Evolutionary conservation across 768 basidiomycete species (phyloP).

Genomic region (Hydnum rufescens): DNA sequence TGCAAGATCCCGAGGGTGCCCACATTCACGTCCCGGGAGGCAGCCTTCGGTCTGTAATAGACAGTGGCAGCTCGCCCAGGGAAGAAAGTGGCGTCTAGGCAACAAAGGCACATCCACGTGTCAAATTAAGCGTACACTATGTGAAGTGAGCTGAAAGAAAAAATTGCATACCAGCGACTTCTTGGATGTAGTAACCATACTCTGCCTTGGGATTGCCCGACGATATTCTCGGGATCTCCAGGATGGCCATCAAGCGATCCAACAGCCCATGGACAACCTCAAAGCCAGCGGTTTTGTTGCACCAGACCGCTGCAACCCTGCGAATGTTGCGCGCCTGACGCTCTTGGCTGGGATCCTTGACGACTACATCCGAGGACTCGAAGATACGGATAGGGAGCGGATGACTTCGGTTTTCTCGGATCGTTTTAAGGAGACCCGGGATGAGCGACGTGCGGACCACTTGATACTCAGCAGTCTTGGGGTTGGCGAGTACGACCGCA

Average conservation of each 20-base stretch:
- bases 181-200: constrained; percentile 83
- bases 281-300: constrained; percentile 92
- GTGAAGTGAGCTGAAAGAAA: not conserved
- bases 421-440: constrained; percentile 88
- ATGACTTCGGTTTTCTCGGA: constrained; percentile 91
- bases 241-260: constrained; percentile 88
- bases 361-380: constrained; percentile 81
- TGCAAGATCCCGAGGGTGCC: constrained; percentile 89
- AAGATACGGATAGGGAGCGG: constrained; percentile 84
- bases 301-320: constrained; percentile 82
- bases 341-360: constrained; percentile 63
- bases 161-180: constrained; percentile 48
- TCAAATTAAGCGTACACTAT: not conserved
- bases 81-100: constrained; percentile 78
- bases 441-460: constrained; percentile 91
- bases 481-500: constrained; percentile 87
- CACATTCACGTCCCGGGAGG: constrained; percentile 44
- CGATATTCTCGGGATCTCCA: constrained; percentile 69
- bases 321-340: constrained; percentile 75
- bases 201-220: constrained; percentile 32
- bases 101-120: not conserved
- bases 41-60: constrained; percentile 48
- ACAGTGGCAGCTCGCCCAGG: constrained; percentile 87
- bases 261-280: constrained; percentile 90
- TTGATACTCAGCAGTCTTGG: constrained; percentile 95